Conservation (phyloP, 371 early-diverging fungal species). For the Saksenaea vasiformis region DNA sequence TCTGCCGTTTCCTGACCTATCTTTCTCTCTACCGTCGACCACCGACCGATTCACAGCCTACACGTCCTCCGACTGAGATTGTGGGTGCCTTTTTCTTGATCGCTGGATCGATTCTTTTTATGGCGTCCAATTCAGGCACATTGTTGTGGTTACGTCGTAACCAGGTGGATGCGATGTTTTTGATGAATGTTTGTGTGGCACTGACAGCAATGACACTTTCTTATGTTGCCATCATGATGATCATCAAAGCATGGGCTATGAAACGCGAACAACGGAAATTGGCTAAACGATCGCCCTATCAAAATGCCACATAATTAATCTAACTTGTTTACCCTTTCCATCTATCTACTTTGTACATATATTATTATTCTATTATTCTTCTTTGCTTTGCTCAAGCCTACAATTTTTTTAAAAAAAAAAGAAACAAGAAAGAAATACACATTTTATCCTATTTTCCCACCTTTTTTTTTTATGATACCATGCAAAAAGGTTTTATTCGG, state of each 20-base stretch:
- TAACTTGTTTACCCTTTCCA: background rate
- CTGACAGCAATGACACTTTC: slow-evolving; percentile 40
- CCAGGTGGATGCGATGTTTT: slow-evolving; percentile 50
- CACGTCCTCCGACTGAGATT: slow-evolving; percentile 46
- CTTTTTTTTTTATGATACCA: background rate
- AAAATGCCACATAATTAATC: background rate
- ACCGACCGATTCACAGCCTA: slow-evolving; percentile 28
- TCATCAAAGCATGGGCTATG: slow-evolving; percentile 50
- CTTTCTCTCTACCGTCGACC: slow-evolving; percentile 31
- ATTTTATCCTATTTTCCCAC: background rate
- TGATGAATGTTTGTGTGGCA: slow-evolving; percentile 52
- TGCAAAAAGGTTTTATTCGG: background rate
- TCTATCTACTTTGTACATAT: background rate
- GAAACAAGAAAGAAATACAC: no score
- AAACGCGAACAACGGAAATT: slow-evolving; percentile 40
- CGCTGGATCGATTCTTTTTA: slow-evolving; percentile 50
- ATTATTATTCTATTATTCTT: background rate
- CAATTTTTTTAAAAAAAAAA: no score
- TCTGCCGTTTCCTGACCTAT: slow-evolving; percentile 56
- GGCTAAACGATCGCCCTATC: slow-evolving; percentile 1
- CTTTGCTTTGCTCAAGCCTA: no score
- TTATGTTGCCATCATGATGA: slow-evolving; percentile 36
- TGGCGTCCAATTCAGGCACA: slow-evolving; percentile 55
- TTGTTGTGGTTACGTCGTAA: slow-evolving; percentile 42
- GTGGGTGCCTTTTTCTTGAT: slow-evolving; percentile 47